Evolutionary conservation across 2,329 filamentous ascomycete genomes (phyloP), one percentile per base, ranked within the genome.

Genomic region (Ophiocordyceps unilateralis): DNA sequence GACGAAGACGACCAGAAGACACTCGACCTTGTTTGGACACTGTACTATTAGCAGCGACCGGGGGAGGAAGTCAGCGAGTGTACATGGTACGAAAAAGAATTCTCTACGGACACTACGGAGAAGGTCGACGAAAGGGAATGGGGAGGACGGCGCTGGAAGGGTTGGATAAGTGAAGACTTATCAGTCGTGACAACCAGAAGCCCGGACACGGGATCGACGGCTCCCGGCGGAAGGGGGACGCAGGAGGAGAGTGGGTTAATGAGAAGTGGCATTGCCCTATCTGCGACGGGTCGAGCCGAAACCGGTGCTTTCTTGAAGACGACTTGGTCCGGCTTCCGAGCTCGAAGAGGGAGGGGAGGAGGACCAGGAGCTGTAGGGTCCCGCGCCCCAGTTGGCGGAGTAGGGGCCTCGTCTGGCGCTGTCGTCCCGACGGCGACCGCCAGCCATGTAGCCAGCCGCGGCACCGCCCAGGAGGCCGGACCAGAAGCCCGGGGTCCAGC

Each of bases 401-500:
- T 60, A 64, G 21, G 51, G 47, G 23, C 49, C 50, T 47, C 50
- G 51, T 46, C 54, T 50, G 44, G 55, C 44, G 41, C 48, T 49
- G 52, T 51, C 47, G 46, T 54, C 57, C 32, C 58, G 59, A 45
- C 65, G 63, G n/a, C 65, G 60, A 37, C 61, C 70, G 0, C 75
- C 75, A 6, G 78, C 77, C 45, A 71, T 56, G 53, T 84, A 85
- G 1, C 69, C 78, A 3, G 79, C 81, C 1, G 81, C 81, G 5
- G 77, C 79, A 39, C 82, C 83, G 15, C 72, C 72, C 0, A 73
- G 69, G n/a, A 74, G 61, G 19, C 81, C 82, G 17, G 66, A 72
- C 81, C 81, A 87, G 60, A 87, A 86, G 1, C 83, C 83, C 5
- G 82, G 81, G 41, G 70, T 68, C 80, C 81, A 86, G 1, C 67